Conservation (phyloP, 768 basidiomycete species). For the Rhodotorula diobovata region DNA sequence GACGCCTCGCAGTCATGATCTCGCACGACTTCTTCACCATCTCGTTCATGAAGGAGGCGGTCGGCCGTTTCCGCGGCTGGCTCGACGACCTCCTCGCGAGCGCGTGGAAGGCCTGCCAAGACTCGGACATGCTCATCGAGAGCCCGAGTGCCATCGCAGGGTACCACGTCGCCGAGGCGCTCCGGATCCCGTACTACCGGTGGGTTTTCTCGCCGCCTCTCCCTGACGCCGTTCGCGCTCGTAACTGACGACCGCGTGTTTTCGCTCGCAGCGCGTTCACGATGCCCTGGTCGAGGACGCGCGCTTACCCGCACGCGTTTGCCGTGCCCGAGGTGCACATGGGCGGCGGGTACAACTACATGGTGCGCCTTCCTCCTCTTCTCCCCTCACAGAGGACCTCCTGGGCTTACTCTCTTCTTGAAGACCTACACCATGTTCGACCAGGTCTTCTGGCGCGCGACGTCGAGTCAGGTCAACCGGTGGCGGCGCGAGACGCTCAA, state of each 20-base stretch:
- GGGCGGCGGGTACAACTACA: conserved; percentile 97
- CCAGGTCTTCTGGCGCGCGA: conserved; percentile 95
- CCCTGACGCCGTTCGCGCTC: background rate
- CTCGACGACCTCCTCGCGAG: conserved; percentile 90
- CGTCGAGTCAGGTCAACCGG: conserved; percentile 85
- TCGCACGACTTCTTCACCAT: conserved; percentile 98
- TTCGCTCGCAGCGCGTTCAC: conserved; percentile 62
- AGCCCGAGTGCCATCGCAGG: conserved; percentile 97
- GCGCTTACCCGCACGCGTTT: conserved; percentile 92
- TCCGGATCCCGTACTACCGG: conserved; percentile 86
- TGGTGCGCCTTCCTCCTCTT: conserved; percentile 56
- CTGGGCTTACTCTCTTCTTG: background rate
- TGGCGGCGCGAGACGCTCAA: conserved; percentile 77
- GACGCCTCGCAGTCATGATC: conserved; percentile 66
- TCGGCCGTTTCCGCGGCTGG: conserved; percentile 90
- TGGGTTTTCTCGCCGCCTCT: background rate
- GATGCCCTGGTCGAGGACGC: conserved; percentile 95
- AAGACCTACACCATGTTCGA: conserved; percentile 83
- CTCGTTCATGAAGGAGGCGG: conserved; percentile 82
- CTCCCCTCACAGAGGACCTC: background rate
- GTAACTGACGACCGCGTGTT: no score
- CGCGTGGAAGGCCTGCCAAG: conserved; percentile 91
- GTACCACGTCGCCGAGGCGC: conserved; percentile 91
- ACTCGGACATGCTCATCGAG: conserved; percentile 84
- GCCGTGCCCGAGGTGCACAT: conserved; percentile 97